These are phyloP conservation scores for Zoysia japonica DNA, from an alignment of 176 grass and related monocot species.

Conservation along the genomic window DNA sequence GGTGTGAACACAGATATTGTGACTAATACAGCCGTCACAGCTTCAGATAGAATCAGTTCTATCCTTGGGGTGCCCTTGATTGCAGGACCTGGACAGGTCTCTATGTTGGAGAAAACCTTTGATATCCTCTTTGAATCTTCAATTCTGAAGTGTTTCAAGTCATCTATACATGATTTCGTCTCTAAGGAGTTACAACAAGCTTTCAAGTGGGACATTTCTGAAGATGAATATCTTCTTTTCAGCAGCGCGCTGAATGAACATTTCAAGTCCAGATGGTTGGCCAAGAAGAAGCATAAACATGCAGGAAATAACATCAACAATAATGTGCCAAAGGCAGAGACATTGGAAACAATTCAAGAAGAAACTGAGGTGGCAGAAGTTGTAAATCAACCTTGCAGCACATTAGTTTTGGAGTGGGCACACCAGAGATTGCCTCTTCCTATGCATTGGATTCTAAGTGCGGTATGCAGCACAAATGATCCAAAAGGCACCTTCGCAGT, in stretches of 20 bases:
- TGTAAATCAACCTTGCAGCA: conserved; percentile 41
- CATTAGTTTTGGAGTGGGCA: conserved; percentile 67
- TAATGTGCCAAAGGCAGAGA: conserved; percentile 39
- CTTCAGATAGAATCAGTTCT: conserved; percentile 68
- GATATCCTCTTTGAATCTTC: conserved; percentile 62
- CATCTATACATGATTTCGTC: conserved; percentile 56
- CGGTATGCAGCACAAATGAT: conserved; percentile 65
- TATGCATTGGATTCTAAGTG: conserved; percentile 84
- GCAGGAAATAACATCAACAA: conserved; percentile 30
- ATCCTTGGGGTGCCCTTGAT: conserved; percentile 64
- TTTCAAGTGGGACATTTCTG: conserved; percentile 66
- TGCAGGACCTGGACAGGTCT: conserved; percentile 66
- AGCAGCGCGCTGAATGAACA: conserved; percentile 70
- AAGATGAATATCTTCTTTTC: conserved; percentile 74
- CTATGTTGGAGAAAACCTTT: conserved; percentile 65
- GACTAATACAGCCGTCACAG: conserved; percentile 29
- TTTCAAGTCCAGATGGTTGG: conserved; percentile 85
- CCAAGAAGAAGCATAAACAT: conserved; percentile 67
- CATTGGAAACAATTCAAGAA: conserved; percentile 80
- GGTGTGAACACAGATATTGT: conserved; percentile 26
- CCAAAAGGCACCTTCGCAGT: conserved; percentile 41
- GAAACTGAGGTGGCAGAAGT: conserved; percentile 60
- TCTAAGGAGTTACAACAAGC: conserved; percentile 44
- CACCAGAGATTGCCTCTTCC: conserved; percentile 86
- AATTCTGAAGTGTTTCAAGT: conserved; percentile 71